Evolutionary conservation across 352 stramenopile genomes (phyloP), one percentile per base, ranked within the genome.

Genomic region (Pythium grandisporangium): DNA sequence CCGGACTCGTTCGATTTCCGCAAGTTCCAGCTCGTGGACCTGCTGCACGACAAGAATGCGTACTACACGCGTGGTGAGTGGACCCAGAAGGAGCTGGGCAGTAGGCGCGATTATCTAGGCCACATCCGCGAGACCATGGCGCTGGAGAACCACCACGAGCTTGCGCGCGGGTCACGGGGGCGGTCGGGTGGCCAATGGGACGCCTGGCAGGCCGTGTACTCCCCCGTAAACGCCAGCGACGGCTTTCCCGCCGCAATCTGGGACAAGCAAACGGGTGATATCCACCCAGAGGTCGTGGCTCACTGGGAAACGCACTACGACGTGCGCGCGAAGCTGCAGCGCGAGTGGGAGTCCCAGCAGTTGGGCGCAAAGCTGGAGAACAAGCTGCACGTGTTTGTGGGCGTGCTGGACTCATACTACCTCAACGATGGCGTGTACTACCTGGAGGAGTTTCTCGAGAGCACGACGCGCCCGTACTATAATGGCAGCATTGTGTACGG

Each of bases 331-430:
- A 84, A 84, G 53, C 48, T 86, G n/a, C 51, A 82, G 42, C 67
- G 68, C 32, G 73, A 86, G 48, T 86, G 73, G 73, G 45, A 77
- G 10, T 37, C 45, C 0, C 45, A 47, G 7, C 58, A 63, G 5
- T 58, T 86, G 19, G 70, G 73, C 16, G 56, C 37, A 37, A 84
- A 84, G 48, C 66, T 86, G 14, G 70, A 84, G 11, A 84, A 82
- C 58, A 86, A 86, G 44, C 57, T 86, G 6, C 70, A 84, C 49
- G 73, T 86, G 5, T 86, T 73, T 39, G 73, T 86, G 13, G 73
- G 70, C 19, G 73, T 86, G 38, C 70, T 67, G 8, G 73, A 86
- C 55, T 84, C 70, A 55, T 86, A 84, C 61, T 84, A 86, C 50
- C 46, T 86, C 10, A 86, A 86, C 42, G 73, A 84, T 42, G 70